Evolutionary conservation across 2,329 filamentous ascomycete species (phyloP), one percentile per base, ranked within the genome.

Genomic region (Niveomyces coronatus): DNA sequence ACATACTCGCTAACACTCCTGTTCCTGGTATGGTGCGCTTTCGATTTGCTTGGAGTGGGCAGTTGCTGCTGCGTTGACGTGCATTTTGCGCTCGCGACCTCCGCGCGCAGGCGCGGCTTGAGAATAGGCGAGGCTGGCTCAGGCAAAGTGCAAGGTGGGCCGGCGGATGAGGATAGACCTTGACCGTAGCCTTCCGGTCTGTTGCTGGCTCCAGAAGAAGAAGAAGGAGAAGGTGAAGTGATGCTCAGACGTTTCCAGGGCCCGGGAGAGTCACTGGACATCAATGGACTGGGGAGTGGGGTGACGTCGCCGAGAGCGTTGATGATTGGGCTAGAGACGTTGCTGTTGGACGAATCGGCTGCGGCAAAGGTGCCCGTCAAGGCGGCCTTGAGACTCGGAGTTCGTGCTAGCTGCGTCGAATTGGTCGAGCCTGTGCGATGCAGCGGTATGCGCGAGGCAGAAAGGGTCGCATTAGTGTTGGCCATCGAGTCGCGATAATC

Each of bases 1-100:
- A 78, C 71, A 57, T 94, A 94, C 47, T 95, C 88, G 63, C 87
- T 94, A 18, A 91, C 65, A 58, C 88, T 95, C 49, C 88, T 74
- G 56, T 91, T 87, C 42, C 84, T 74, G 10, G 67, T 65, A 56
- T 85, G 83, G 11, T 46, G 39, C 10, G 17, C 4, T 16, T 34
- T 39, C 14, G 15, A 10, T 18, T 17, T 15, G 22, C 11, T 11
- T 11, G 30, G 39, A 11, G 43, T 42, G 18, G 27, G 17, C 1
- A 31, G 10, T 15, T 39, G 37, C 10, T 27, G 14, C n/a, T 23
- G 13, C n/a, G n/a, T n/a, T 9, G 23, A 10, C 22, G 16, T 15
- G 31, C 31, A 23, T 39, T 31, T 19, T 34, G 37, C 9, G 6
- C 27, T 8, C 7, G 58, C 58, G 20, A 52, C 53, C 40, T 54